Evolutionary conservation across 805 yeast genomes (phyloP), one percentile per base, ranked within the genome.

Genomic region (Saturnispora gosingensis): DNA sequence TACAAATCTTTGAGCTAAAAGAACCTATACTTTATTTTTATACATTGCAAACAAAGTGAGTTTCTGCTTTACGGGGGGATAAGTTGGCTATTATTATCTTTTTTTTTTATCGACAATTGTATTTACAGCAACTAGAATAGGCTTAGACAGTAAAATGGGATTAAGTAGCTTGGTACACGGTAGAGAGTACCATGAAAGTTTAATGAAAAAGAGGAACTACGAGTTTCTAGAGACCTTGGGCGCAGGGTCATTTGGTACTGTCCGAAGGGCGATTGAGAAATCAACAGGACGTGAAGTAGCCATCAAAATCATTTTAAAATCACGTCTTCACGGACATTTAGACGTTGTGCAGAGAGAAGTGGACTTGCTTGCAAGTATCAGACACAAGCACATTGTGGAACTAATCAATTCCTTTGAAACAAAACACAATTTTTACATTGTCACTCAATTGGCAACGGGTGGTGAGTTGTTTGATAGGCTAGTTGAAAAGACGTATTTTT

Each of bases 221-320:
- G 78, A 82, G 8, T 87, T 89, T 65, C 91, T 90, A 11, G 80
- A 78, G 54, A 88, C 96, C 0, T 69, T 90, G 11, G 98, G 98
- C 9, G 97, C 97, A 0, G 98, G 99, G 5, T 80, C 95, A 0
- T 93, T 88, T 67, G 98, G 99, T 39, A 83, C 91, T 2, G 98
- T 91, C 3, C 76, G 96, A 59, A 77, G 78, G 56, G 98, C 97
- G 2, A 60, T 70, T 34, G 54, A 54, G 47, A 69, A 67, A 56
- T 60, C 54, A 34, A 70, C 73, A 10, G 68, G 70, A 25, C 88
- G 88, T 59, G 81, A 85, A 53, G 96, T 89, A 15, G 98, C 98
- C 0, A 78, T 91, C 56, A 91, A 91, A 71, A 88, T 91, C 61
- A 83, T 91, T 36, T 68, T 89, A 61, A 89, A 89, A 68, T 87